A percentile compares a stretch with the other conserved stretches of the same genome.
Evolutionary conservation across 1,284 basidiomycete genomes (phyloP).

Genomic region (Mycena sp.): DNA sequence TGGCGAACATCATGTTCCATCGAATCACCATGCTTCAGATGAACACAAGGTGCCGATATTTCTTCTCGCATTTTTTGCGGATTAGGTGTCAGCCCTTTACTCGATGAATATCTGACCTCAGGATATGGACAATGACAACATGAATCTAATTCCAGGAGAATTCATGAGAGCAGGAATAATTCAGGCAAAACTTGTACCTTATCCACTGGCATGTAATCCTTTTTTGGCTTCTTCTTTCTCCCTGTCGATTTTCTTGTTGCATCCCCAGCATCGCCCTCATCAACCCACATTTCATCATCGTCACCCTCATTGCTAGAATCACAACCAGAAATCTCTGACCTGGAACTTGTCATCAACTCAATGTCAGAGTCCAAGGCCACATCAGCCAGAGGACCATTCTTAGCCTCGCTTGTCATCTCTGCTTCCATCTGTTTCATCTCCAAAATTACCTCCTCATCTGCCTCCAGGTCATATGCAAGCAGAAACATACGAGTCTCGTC

Average conservation of each 20-base stretch:
- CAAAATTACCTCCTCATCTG: not conserved
- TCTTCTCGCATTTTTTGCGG: not conserved
- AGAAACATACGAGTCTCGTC: constrained; percentile 15
- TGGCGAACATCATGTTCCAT: not conserved
- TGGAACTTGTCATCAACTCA: too few species aligned
- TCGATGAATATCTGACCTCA: constrained; percentile 1
- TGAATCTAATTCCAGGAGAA: not conserved
- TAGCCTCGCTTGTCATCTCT: not conserved
- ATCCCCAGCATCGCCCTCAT: not conserved
- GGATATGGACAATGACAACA: not conserved
- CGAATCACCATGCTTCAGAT: not conserved
- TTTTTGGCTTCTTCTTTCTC: not conserved
- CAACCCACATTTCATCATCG: not conserved
- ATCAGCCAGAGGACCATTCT: not conserved
- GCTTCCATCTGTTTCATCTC: constrained; percentile 7
- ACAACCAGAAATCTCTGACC: too few species aligned
- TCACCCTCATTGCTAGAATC: too few species aligned
- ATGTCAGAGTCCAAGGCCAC: not conserved
- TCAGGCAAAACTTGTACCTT: not conserved
- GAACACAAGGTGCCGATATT: not conserved
- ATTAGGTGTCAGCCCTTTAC: not conserved
- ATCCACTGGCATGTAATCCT: not conserved
- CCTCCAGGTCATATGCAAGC: not conserved
- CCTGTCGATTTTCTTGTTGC: not conserved
- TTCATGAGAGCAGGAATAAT: not conserved